These are phyloP conservation scores for Cyberlindnera suaveolens DNA, from an alignment of 805 yeast genomes.

Conservation along the genomic window DNA sequence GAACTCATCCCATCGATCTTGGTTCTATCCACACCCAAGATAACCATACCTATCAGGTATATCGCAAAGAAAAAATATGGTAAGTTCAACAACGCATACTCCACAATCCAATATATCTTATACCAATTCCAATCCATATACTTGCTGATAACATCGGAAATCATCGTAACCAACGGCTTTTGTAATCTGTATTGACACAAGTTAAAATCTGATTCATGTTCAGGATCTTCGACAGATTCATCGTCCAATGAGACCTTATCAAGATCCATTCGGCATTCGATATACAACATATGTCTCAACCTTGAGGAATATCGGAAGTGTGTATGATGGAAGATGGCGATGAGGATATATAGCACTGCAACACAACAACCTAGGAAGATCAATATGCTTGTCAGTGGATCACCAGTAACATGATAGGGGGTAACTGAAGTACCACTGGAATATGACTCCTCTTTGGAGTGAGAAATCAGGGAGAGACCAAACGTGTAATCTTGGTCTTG, in stretches of 20 bases:
- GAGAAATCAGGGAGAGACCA: neutral
- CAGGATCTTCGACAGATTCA: neutral
- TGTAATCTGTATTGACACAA: neutral
- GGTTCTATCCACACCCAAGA: neutral
- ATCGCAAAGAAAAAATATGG: constrained; percentile 3
- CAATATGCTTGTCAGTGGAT: neutral
- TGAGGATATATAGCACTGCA: constrained; percentile 2
- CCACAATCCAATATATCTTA: constrained; percentile 5
- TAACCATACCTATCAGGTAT: neutral
- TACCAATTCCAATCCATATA: constrained; percentile 2
- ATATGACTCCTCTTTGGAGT: no score
- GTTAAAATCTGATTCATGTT: constrained; percentile 3
- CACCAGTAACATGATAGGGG: neutral
- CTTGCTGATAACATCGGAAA: constrained; percentile 1
- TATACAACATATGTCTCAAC: constrained; percentile 2
- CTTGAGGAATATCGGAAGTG: constrained; percentile 8
- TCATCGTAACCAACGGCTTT: constrained; percentile 2
- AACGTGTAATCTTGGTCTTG: neutral
- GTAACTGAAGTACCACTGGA: no score
- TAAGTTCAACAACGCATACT: constrained; percentile 1
- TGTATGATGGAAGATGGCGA: constrained; percentile 4
- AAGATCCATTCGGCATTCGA: neutral
- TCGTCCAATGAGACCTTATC: neutral
- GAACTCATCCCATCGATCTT: neutral
- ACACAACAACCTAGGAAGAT: constrained; percentile 5